A percentile compares a stretch with the other conserved stretches of the same genome.
Evolutionary conservation across 495 filamentous ascomycete species (phyloP).

Genomic region (Podospora pseudopauciseta): DNA sequence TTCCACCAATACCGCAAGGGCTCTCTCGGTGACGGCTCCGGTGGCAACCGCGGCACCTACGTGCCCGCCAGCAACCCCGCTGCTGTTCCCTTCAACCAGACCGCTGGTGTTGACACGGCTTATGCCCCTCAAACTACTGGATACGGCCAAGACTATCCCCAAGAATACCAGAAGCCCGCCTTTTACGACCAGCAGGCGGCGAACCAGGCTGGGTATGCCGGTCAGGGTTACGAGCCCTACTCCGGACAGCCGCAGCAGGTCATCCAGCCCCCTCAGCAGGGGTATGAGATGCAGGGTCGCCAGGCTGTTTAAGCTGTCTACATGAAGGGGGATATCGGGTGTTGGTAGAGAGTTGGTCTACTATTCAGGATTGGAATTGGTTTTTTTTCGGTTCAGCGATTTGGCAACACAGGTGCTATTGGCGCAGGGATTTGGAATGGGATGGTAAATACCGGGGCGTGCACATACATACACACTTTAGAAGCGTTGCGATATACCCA

Average conservation of each 20-base stretch:
- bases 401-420: neutral
- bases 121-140: slow-evolving; percentile 9
- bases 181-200: slow-evolving; percentile 10
- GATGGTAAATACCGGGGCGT: neutral
- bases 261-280: neutral
- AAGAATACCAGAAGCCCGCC: slow-evolving; percentile 11
- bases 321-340: neutral
- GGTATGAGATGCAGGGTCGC: slow-evolving; percentile 2
- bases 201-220: neutral
- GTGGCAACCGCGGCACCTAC: slow-evolving; percentile 13
- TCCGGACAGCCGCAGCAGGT: neutral
- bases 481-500: neutral
- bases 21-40: slow-evolving; percentile 13
- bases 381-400: neutral
- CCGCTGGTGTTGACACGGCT: slow-evolving; percentile 9
- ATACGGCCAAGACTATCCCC: slow-evolving; percentile 8
- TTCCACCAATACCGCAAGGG: slow-evolving; percentile 30
- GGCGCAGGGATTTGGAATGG: neutral
- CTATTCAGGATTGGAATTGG: neutral
- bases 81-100: slow-evolving; percentile 10
- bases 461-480: neutral
- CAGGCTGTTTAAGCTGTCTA: neutral
- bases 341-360: neutral
- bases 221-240: slow-evolving; percentile 9
- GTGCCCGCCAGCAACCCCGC: slow-evolving; percentile 10